Base-by-base conservation (phyloP, 2,329 filamentous ascomycete species). In the Aspergillus oerlinghausenensis region DNA sequence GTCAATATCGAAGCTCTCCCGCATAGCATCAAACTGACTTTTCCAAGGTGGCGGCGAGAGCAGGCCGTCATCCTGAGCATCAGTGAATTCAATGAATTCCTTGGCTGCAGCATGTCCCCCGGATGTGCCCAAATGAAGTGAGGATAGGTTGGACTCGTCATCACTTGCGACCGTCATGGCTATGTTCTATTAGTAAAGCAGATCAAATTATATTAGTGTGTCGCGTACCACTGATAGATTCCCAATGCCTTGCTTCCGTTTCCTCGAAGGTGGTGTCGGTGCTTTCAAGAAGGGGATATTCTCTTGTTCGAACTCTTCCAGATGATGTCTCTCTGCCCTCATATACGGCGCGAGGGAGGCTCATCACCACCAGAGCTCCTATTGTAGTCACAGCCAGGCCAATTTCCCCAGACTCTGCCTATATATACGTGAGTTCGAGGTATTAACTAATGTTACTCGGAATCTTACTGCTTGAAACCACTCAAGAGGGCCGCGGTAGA, bases 1-100 rank as follows among this genome's bases (percentile, higher is more conserved):
- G 40, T 79, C 73, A 3, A 77, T 71, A 60, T 80, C 79, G 65
- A 80, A 86, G 32, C 67, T 67, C 26, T 72, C 72, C n/a, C 71
- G 67, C 42, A 70, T 63, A 5, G 65, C 63, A 38, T 73, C 70
- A 17, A 74, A 49, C 21, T 67, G 55, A 10, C 63, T 63, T 47
- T 62, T 67, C 72, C 73, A 75, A 17, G 63, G 58, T 17, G 67
- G 63, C 3, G 32, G 45, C 45, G 55, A 51, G 2, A 61, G 50
- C 32, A 49, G 17, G 17, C 38, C 29, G 11, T 50, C 40, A 5
- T 55, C 32, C n/a, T 55, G 29, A 40, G 59, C 40, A 50, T 55
- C 43, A 21, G 59, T 28, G 10, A 70, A 50, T 7, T 56, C 42
- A 21, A 59, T 28, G 6, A 70, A 50, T 10, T 56, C 42, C 26